phyloP scores from a whole-genome alignment of 352 stramenopile genomes.

The Phytopythium mirpurense region DNA sequence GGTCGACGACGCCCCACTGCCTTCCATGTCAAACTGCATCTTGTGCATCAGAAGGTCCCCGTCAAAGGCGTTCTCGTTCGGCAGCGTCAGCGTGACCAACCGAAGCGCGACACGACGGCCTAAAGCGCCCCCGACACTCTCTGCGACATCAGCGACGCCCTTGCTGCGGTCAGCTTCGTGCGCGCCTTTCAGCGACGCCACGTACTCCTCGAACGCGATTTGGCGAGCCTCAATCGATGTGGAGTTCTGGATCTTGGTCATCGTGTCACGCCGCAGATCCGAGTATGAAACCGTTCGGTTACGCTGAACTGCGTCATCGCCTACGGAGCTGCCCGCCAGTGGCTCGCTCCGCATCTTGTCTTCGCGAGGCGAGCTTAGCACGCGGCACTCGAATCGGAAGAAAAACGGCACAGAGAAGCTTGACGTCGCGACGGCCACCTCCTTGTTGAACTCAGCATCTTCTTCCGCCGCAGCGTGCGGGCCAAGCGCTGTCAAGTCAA shows the following conservation, averaged over 20 bases:
- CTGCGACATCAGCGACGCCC: slow-evolving; percentile 43
- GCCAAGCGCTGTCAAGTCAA: not conserved
- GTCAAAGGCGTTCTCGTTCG: slow-evolving; percentile 64
- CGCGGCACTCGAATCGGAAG: slow-evolving; percentile 76
- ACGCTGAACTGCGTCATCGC: slow-evolving; percentile 1
- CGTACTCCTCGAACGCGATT: slow-evolving; percentile 29
- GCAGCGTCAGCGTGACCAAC: slow-evolving; percentile 74
- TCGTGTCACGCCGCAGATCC: slow-evolving; percentile 26
- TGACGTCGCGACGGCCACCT: slow-evolving; percentile 74
- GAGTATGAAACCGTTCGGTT: slow-evolving; percentile 43
- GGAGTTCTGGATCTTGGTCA: slow-evolving; percentile 12
- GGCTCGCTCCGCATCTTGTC: not conserved
- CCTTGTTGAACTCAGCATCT: slow-evolving; percentile 80
- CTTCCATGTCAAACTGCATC: slow-evolving; percentile 61
- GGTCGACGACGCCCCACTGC: slow-evolving; percentile 6
- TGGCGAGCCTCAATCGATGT: slow-evolving; percentile 19
- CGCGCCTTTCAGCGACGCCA: slow-evolving; percentile 29
- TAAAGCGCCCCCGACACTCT: slow-evolving; percentile 38
- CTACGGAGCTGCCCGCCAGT: not conserved
- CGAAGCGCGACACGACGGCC: slow-evolving; percentile 53
- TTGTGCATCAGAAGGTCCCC: slow-evolving; percentile 21
- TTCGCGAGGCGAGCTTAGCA: slow-evolving; percentile 33
- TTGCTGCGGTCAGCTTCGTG: slow-evolving; percentile 10
- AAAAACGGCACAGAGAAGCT: slow-evolving; percentile 84
- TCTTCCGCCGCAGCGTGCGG: slow-evolving; percentile 39